Evolutionary conservation across 768 basidiomycete genomes (phyloP).

Genomic region (Pleurotus citrinopileatus): DNA sequence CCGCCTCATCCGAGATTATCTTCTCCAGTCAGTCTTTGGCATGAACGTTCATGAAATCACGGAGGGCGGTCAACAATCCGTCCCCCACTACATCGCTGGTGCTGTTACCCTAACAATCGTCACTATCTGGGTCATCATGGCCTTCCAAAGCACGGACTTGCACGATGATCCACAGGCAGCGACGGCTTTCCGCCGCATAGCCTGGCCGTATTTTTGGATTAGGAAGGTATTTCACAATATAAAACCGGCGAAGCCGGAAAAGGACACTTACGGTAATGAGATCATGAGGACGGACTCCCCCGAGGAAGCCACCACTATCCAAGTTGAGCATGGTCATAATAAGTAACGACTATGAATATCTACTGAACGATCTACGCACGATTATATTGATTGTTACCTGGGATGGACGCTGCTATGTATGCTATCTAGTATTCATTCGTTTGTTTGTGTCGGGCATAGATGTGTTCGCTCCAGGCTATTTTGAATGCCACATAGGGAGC

Average conservation of each 20-base stretch:
- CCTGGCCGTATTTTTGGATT: not conserved
- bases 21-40: slow-evolving; percentile 38
- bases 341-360: not conserved
- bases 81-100: slow-evolving; percentile 34
- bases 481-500: too few relatives aligned
- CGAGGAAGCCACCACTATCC: not conserved
- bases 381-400: not conserved
- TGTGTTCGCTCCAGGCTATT: too few relatives aligned
- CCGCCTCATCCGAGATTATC: not conserved
- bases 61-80: slow-evolving; percentile 22
- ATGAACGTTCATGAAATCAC: slow-evolving; percentile 47
- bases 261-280: not conserved
- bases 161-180: not conserved
- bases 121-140: slow-evolving; percentile 45
- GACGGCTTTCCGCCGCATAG: not conserved
- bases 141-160: slow-evolving; percentile 37
- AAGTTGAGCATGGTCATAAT: too few relatives aligned
- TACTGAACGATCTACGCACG: not conserved
- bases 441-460: too few relatives aligned
- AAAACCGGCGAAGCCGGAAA: not conserved
- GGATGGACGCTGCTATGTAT: too few relatives aligned
- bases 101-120: slow-evolving; percentile 39
- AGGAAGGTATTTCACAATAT: not conserved
- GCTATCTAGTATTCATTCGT: too few relatives aligned
- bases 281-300: not conserved